phyloP scores from a whole-genome alignment of 352 stramenopile genomes.

The Pythium rishiriense region DNA sequence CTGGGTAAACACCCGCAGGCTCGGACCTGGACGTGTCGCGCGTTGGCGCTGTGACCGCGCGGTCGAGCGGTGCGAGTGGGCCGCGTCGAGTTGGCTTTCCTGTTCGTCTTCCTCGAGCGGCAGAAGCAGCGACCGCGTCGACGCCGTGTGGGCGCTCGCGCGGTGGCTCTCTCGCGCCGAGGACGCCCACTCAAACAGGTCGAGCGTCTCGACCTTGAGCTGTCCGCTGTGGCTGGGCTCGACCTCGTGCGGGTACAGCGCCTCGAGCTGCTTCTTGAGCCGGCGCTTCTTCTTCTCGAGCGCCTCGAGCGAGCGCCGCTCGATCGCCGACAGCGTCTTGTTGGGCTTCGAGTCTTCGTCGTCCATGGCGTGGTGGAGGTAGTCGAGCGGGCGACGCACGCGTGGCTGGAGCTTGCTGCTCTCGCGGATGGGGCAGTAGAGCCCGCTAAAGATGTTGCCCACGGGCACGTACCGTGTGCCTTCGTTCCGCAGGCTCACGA shows the following conservation, averaged over 20 bases:
- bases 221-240: conserved; percentile 47
- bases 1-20: conserved; percentile 12
- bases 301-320: conserved; percentile 53
- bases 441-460: conserved; percentile 92
- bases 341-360: not conserved
- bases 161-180: conserved; percentile 9
- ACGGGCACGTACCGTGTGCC: conserved; percentile 88
- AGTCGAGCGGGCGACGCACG: conserved; percentile 66
- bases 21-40: conserved; percentile 15
- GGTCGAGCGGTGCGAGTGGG: conserved; percentile 21
- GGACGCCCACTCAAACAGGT: conserved; percentile 74
- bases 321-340: conserved; percentile 41
- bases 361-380: conserved; percentile 24
- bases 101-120: conserved; percentile 20
- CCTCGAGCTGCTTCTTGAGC: conserved; percentile 66
- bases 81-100: conserved; percentile 15
- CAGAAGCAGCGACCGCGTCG: conserved; percentile 22
- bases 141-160: conserved; percentile 3
- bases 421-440: conserved; percentile 88
- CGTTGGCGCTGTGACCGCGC: conserved; percentile 1
- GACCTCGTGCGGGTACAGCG: conserved; percentile 66
- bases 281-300: conserved; percentile 63
- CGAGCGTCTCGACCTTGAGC: conserved; percentile 50
- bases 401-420: conserved; percentile 53
- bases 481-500: conserved; percentile 86